Percentiles rank a stretch among this genome's conserved stretches.
phyloP scores from a whole-genome alignment of 768 basidiomycete genomes.

The Sistotremastrum suecicum region DNA sequence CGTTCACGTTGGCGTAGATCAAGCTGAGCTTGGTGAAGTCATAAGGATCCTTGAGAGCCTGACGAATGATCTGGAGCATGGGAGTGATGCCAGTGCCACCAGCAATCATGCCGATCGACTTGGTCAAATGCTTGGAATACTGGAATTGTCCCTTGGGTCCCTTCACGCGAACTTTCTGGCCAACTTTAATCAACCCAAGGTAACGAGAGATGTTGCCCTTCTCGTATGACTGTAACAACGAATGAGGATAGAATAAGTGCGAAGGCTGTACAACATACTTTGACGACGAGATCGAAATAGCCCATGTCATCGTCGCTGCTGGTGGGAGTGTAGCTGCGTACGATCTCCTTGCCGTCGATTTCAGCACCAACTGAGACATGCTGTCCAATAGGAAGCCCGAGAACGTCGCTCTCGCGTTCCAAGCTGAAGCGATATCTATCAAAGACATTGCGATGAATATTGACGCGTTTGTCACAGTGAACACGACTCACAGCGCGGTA shows the following conservation, averaged over 20 bases:
- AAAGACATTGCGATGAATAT: background rate
- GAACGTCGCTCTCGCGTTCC: slow-evolving; percentile 54
- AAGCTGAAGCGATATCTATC: slow-evolving; percentile 84
- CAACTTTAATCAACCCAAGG: slow-evolving; percentile 68
- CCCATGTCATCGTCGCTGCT: slow-evolving; percentile 87
- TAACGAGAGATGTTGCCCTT: slow-evolving; percentile 93
- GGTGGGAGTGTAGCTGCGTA: slow-evolving; percentile 91
- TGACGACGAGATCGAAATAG: slow-evolving; percentile 92
- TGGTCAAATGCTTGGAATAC: slow-evolving; percentile 60
- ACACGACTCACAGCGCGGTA: slow-evolving; percentile 68
- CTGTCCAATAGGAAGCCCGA: slow-evolving; percentile 93
- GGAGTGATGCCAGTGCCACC: slow-evolving; percentile 98
- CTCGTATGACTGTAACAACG: slow-evolving; percentile 64
- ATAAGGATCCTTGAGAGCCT: slow-evolving; percentile 76
- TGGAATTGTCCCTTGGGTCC: slow-evolving; percentile 94
- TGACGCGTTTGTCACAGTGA: background rate
- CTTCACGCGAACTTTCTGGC: slow-evolving; percentile 80
- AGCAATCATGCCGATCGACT: slow-evolving; percentile 89
- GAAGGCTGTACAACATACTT: slow-evolving; percentile 35
- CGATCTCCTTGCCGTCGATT: slow-evolving; percentile 81
- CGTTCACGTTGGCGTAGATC: slow-evolving; percentile 93
- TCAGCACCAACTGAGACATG: slow-evolving; percentile 88
- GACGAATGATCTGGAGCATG: slow-evolving; percentile 96
- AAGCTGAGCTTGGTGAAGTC: slow-evolving; percentile 76
- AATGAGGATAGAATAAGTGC: background rate